Evolutionary conservation across 1,139 yeast species (phyloP), one percentile per base, ranked within the genome.

Genomic region (Scheffersomyces insectosa): DNA sequence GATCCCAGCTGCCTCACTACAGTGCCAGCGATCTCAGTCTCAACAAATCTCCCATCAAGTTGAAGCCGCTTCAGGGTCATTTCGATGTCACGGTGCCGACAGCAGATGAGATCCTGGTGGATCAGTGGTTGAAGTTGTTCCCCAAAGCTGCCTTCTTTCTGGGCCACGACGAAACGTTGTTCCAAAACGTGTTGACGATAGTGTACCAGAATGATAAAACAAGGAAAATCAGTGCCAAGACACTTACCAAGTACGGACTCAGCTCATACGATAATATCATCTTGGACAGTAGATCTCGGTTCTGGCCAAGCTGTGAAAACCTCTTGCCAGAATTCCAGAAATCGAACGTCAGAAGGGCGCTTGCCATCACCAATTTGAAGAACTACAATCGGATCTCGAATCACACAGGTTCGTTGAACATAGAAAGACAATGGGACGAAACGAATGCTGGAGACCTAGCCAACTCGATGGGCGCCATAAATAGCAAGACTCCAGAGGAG

Each of bases 391-490:
- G 77, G 28, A 63, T 88, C 31, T 59, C 65, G 37, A 68, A 69
- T 47, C 62, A 65, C 41, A 56, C 62, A 3, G 68, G 66, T 6
- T 47, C 49, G 9, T 53, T 56, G 20, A 55, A 55, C 33, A 36
- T 36, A 12, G 33, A 29, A 13, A 58, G 52, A 25, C 50, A 54
- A 32, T 72, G 77, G 76, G 97, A 90, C 59, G 95, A 90, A 55
- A 87, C 96, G 0, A 77, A 79, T 42, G 95, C 95, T 1, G 97
- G 97, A 1, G 68, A 73, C 11, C 57, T 85, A 37, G 95, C 96
- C 0, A 79, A 84, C 25, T 51, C 67, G 14, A 82, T 88, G 85
- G 53, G 51, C 4, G 65, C 83, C 4, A 66, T 88, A 11, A 70
- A 70, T 14, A 20, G 10, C 10, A 70, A 68, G 44, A 64, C 77